These are phyloP conservation scores for Solanum chacoense DNA, from an alignment of 305 asterid species.

Conservation along the genomic window DNA sequence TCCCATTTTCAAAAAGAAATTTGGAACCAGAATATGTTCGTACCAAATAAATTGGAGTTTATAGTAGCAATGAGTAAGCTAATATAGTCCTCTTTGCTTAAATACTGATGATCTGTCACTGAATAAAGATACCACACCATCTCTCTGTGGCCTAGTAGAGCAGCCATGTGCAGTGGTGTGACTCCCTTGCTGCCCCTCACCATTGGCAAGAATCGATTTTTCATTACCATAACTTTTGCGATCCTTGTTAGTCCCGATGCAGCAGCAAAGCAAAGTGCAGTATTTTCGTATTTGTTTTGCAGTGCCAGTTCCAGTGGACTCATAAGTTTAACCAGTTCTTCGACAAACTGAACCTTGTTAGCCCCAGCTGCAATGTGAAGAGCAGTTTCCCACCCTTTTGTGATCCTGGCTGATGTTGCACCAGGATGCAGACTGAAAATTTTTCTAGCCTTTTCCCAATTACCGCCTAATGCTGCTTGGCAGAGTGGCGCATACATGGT, in stretches of 20 bases:
- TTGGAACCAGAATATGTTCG: not conserved
- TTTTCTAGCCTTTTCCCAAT: slow-evolving; percentile 22
- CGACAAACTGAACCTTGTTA: slow-evolving; percentile 19
- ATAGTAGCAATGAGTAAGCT: slow-evolving; percentile 16
- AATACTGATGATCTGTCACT: slow-evolving; percentile 10
- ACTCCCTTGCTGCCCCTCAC: slow-evolving; percentile 27
- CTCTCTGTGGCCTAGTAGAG: slow-evolving; percentile 13
- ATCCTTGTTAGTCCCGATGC: slow-evolving; percentile 21
- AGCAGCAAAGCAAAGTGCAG: slow-evolving; percentile 35
- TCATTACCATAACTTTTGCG: slow-evolving; percentile 19
- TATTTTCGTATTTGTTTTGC: slow-evolving; percentile 15
- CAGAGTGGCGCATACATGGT: slow-evolving; percentile 19
- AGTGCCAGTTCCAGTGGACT: slow-evolving; percentile 8
- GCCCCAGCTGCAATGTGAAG: slow-evolving; percentile 33
- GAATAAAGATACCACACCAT: slow-evolving; percentile 23
- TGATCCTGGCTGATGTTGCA: slow-evolving; percentile 9
- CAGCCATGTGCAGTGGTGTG: slow-evolving; percentile 26
- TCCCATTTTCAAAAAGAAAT: not conserved
- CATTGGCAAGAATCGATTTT: slow-evolving; percentile 10
- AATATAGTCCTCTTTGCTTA: slow-evolving; percentile 15
- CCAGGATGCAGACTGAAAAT: not conserved
- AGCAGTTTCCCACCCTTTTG: slow-evolving; percentile 19
- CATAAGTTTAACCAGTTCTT: slow-evolving; percentile 17
- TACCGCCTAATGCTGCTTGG: slow-evolving; percentile 34
- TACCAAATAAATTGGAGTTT: slow-evolving; percentile 20